Percentiles rank a stretch among this genome's conserved stretches.
These are phyloP conservation scores for Oropetium thomaeum DNA, from an alignment of 176 grass and related monocot species.

Conservation along the genomic window DNA sequence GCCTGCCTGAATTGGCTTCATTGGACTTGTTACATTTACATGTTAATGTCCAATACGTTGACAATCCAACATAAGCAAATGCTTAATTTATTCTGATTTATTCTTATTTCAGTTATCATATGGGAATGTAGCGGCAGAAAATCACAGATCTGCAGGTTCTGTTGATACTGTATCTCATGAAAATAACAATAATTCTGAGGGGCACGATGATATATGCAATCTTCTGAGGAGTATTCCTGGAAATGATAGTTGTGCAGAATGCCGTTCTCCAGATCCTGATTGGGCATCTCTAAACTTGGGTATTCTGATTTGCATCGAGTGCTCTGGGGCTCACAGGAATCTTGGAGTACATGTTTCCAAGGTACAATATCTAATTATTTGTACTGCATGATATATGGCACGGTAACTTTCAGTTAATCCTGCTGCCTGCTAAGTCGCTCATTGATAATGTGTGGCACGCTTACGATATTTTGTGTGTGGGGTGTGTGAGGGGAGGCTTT, in stretches of 20 bases:
- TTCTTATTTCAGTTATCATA: constrained; percentile 54
- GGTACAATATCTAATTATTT: constrained; percentile 40
- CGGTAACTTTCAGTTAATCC: neutral
- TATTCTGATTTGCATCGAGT: constrained; percentile 92
- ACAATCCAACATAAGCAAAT: neutral
- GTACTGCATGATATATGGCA: constrained; percentile 15
- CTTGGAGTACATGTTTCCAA: constrained; percentile 97
- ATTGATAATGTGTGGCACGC: no score
- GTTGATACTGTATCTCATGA: constrained; percentile 46
- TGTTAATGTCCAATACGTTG: neutral
- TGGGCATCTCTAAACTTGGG: constrained; percentile 97
- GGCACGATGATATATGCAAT: constrained; percentile 60
- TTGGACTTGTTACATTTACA: constrained; percentile 20
- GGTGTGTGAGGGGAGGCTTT: no score
- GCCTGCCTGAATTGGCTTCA: neutral
- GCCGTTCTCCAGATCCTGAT: constrained; percentile 74
- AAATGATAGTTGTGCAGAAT: constrained; percentile 96
- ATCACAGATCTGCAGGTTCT: constrained; percentile 33
- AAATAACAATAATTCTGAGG: constrained; percentile 42
- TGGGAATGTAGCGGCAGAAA: constrained; percentile 38
- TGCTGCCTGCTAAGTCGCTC: no score
- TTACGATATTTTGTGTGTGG: no score
- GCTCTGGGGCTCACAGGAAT: constrained; percentile 96
- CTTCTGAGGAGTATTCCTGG: constrained; percentile 68
- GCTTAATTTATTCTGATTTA: constrained; percentile 24